phyloP scores from a whole-genome alignment of 1,284 basidiomycete species.

The Trametes polyzona region DNA sequence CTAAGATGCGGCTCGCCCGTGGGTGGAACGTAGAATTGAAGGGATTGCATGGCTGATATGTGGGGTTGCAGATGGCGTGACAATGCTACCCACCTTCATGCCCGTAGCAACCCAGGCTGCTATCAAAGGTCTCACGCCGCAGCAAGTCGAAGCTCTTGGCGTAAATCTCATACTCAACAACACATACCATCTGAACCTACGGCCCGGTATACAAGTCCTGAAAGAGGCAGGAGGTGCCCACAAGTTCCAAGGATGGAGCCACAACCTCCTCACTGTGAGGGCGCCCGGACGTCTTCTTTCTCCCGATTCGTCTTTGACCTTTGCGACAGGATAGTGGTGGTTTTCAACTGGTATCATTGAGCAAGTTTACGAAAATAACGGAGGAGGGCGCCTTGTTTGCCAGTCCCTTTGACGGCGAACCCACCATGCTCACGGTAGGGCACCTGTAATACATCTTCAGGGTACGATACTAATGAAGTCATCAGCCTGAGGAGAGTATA shows the following conservation, averaged over 20 bases:
- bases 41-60: no score
- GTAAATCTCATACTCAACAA: conserved; percentile 83
- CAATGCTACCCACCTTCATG: conserved; percentile 87
- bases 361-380: conserved; percentile 82
- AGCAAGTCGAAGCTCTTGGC: conserved; percentile 80
- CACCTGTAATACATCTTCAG: background rate
- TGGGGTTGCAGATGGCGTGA: conserved; percentile 64
- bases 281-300: background rate
- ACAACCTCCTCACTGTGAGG: conserved; percentile 76
- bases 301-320: conserved; percentile 5
- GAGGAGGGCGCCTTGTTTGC: conserved; percentile 85
- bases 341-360: conserved; percentile 84
- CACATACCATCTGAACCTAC: conserved; percentile 82
- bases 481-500: conserved; percentile 88
- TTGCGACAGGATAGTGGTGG: conserved; percentile 75
- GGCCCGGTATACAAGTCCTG: conserved; percentile 75
- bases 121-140: conserved; percentile 84
- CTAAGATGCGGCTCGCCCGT: conserved; percentile 75
- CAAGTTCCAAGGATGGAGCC: conserved; percentile 82
- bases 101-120: conserved; percentile 88
- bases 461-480: conserved; percentile 4
- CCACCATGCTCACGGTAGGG: conserved; percentile 82
- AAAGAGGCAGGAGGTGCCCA: conserved; percentile 80
- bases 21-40: no score
- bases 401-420: conserved; percentile 81